These are phyloP conservation scores for Luvunga scandens DNA, from an alignment of 345 rosid genomes.

Conservation along the genomic window DNA sequence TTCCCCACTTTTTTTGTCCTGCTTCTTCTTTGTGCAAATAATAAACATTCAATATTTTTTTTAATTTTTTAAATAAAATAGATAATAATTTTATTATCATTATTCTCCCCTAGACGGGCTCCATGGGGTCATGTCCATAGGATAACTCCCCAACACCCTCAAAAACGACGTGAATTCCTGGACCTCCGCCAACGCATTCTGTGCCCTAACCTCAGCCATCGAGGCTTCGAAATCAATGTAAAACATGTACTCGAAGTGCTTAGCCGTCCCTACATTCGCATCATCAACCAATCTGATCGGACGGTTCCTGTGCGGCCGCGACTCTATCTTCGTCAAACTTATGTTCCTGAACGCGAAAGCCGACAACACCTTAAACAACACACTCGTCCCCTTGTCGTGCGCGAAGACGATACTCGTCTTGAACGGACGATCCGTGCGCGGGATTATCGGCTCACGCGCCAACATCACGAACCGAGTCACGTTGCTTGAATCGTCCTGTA, in stretches of 20 bases:
- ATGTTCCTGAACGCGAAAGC: constrained; percentile 95
- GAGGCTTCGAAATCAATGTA: constrained; percentile 95
- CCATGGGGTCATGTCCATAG: constrained; percentile 99
- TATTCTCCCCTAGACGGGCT: constrained; percentile 50
- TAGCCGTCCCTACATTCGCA: constrained; percentile 72
- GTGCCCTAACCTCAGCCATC: constrained; percentile 92
- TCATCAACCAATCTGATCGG: constrained; percentile 81
- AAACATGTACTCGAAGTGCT: constrained; percentile 90
- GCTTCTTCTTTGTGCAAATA: constrained; percentile 24
- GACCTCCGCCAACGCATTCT: constrained; percentile 96
- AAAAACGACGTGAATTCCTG: constrained; percentile 97
- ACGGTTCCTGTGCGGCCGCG: constrained; percentile 81
- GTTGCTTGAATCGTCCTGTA: constrained; percentile 89
- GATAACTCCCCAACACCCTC: constrained; percentile 94
- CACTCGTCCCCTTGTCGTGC: constrained; percentile 88
- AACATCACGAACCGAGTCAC: constrained; percentile 92
- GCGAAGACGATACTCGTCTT: constrained; percentile 98
- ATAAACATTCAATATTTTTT: constrained; percentile 3
- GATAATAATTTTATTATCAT: neutral
- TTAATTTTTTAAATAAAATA: neutral
- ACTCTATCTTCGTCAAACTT: constrained; percentile 86
- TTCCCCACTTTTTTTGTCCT: neutral
- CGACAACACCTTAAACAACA: constrained; percentile 83
- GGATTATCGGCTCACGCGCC: constrained; percentile 95
- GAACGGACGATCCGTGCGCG: constrained; percentile 90